A percentile compares a stretch with the other conserved stretches of the same genome.
phyloP scores from a whole-genome alignment of 106 monocot genomes.

The Acorus gramineus region DNA sequence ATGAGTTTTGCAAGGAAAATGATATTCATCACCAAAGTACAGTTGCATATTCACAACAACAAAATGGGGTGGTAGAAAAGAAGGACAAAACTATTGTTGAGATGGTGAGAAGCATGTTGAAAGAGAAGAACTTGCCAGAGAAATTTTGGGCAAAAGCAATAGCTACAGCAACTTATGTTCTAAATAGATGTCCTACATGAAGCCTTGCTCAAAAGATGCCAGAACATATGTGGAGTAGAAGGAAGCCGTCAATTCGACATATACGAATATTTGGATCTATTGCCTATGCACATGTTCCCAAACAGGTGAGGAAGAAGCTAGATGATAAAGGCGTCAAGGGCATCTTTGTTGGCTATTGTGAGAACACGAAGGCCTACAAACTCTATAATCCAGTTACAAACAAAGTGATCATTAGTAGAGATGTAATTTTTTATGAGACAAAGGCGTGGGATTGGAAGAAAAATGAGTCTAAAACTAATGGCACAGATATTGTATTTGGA shows the following conservation, averaged over 20 bases:
- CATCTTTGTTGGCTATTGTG: neutral
- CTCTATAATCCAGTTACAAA: neutral
- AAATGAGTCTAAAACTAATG: neutral
- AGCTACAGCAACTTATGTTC: neutral
- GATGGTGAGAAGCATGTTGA: constrained; percentile 1
- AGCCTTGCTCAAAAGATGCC: neutral
- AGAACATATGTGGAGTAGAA: neutral
- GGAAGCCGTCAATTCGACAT: neutral
- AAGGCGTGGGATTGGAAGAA: neutral
- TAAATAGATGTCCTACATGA: neutral
- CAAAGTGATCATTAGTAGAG: neutral
- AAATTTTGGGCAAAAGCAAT: constrained; percentile 3
- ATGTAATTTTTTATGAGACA: constrained; percentile 5
- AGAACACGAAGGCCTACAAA: constrained; percentile 1
- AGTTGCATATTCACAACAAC: constrained; percentile 1
- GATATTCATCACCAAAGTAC: neutral
- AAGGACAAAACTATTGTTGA: no score
- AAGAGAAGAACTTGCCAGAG: neutral
- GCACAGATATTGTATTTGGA: no score
- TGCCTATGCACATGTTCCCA: neutral
- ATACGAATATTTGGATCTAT: constrained; percentile 2
- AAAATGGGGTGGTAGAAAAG: constrained; percentile 5
- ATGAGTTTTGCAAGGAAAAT: neutral
- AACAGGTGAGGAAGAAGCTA: neutral
- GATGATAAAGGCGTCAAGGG: neutral